These are phyloP conservation scores for Plenodomus tracheiphilus DNA, from an alignment of 2,329 filamentous ascomycete genomes.

Conservation along the genomic window DNA sequence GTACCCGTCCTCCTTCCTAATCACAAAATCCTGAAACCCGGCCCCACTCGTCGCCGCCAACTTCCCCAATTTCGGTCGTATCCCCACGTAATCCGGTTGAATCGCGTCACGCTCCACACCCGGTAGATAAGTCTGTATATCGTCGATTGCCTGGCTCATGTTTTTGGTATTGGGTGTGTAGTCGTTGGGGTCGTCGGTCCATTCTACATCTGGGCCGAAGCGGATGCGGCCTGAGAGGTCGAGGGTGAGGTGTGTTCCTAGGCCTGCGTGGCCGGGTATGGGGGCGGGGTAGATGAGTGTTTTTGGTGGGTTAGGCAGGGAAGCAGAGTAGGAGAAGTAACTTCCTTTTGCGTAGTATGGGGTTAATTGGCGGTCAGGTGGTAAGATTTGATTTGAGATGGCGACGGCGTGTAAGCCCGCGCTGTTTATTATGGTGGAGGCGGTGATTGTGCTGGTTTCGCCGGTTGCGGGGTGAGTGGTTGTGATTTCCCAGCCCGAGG, in stretches of 20 bases:
- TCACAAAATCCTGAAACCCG: conserved; percentile 82
- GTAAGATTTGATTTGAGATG: conserved; percentile 81
- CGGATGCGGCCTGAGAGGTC: conserved; percentile 82
- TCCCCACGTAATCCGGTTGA: conserved; percentile 83
- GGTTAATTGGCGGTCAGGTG: conserved; percentile 56
- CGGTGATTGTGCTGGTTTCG: conserved; percentile 63
- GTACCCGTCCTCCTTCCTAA: conserved; percentile 75
- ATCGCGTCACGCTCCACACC: conserved; percentile 68
- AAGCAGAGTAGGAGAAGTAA: conserved; percentile 82
- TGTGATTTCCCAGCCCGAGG: conserved; percentile 72
- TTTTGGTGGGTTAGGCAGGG: conserved; percentile 63
- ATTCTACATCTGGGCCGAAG: conserved; percentile 95
- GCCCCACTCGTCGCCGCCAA: conserved; percentile 64
- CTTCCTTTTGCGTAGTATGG: conserved; percentile 91
- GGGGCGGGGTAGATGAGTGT: conserved; percentile 89
- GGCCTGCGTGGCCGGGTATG: conserved; percentile 75
- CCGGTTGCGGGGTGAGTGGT: conserved; percentile 44
- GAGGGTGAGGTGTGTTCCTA: conserved; percentile 92
- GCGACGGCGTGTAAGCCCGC: conserved; percentile 78
- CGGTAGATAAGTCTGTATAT: conserved; percentile 81
- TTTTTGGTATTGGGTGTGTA: conserved; percentile 68
- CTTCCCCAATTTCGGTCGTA: conserved; percentile 78
- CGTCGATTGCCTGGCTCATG: conserved; percentile 67
- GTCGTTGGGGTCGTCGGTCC: conserved; percentile 74
- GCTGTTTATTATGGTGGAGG: conserved; percentile 79